Percentiles rank a stretch among this genome's conserved stretches.
phyloP scores from a whole-genome alignment of 2,329 filamentous ascomycete genomes.

The Penicillium olsonii region DNA sequence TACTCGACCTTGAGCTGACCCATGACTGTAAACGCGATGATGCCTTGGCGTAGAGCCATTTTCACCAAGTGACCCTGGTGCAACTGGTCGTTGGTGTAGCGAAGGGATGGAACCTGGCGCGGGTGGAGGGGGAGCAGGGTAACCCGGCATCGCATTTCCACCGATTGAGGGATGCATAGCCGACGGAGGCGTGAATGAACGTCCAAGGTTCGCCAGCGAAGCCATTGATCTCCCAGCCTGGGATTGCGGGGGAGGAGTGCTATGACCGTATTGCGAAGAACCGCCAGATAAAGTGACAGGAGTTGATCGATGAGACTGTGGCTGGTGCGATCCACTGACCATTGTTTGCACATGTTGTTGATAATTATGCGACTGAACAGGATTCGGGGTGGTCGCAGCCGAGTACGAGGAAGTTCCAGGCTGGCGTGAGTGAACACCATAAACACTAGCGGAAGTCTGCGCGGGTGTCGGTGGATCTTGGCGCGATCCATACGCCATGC shows the following conservation, averaged over 20 bases:
- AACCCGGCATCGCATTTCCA: conserved; percentile 30
- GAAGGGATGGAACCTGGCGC: conserved; percentile 25
- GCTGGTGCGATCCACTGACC: conserved; percentile 39
- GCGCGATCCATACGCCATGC: conserved; percentile 33
- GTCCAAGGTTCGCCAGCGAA: conserved; percentile 30
- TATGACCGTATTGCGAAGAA: conserved; percentile 32
- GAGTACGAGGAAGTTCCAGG: conserved; percentile 28
- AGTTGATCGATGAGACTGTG: conserved; percentile 33
- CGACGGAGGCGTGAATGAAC: conserved; percentile 44
- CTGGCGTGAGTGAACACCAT: conserved; percentile 33
- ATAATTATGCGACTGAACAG: conserved; percentile 30
- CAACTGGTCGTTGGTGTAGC: conserved; percentile 31
- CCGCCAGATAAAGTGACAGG: conserved; percentile 32
- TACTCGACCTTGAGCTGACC: conserved; percentile 31
- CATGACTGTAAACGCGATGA: conserved; percentile 42
- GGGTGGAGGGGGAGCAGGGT: conserved; percentile 29
- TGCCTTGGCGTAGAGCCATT: conserved; percentile 28
- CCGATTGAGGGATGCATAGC: conserved; percentile 31
- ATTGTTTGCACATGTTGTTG: conserved; percentile 43
- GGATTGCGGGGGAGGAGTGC: conserved; percentile 36
- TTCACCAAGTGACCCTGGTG: conserved; percentile 27
- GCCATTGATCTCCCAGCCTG: conserved; percentile 30
- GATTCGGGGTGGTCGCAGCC: conserved; percentile 25
- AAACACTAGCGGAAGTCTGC: conserved; percentile 31
- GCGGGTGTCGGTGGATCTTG: conserved; percentile 34